phyloP scores from a whole-genome alignment of 2,329 filamentous ascomycete genomes.

The Penicillium sp. region DNA sequence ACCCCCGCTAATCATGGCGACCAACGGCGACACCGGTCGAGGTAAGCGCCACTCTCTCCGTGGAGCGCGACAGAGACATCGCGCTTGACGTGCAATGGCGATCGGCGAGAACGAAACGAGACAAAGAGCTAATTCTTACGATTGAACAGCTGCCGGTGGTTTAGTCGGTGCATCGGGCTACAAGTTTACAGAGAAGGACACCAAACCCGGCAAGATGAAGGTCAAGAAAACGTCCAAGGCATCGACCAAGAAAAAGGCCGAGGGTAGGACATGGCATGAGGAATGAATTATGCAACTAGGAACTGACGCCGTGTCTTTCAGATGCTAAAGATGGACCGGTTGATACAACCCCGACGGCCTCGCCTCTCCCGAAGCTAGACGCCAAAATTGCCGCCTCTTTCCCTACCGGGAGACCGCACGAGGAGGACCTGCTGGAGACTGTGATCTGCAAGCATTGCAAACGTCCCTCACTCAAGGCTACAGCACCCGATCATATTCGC shows the following conservation, averaged over 20 bases:
- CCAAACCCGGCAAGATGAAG: slow-evolving; percentile 42
- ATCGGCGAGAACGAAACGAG: neutral
- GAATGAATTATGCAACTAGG: neutral
- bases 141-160: slow-evolving; percentile 26
- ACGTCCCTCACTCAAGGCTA: slow-evolving; percentile 71
- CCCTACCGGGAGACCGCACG: slow-evolving; percentile 70
- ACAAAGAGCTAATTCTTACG: slow-evolving; percentile 5
- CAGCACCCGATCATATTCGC: slow-evolving; percentile 72
- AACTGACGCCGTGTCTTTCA: slow-evolving; percentile 4
- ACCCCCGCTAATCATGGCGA: slow-evolving; percentile 28
- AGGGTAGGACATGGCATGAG: slow-evolving; percentile 21
- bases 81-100: neutral
- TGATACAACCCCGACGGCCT: slow-evolving; percentile 33
- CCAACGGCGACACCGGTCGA: slow-evolving; percentile 33
- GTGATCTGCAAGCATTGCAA: slow-evolving; percentile 93
- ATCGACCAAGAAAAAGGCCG: slow-evolving; percentile 34
- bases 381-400: slow-evolving; percentile 73
- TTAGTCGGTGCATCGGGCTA: slow-evolving; percentile 44
- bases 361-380: slow-evolving; percentile 57
- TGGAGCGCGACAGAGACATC: slow-evolving; percentile 5
- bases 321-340: slow-evolving; percentile 26
- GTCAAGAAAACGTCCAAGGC: slow-evolving; percentile 37
- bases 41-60: slow-evolving; percentile 23
- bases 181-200: slow-evolving; percentile 43
- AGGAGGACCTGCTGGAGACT: slow-evolving; percentile 72